Base-by-base conservation (phyloP, 176 grass and related monocot genomes). In the Miscanthus lutarioriparius region DNA sequence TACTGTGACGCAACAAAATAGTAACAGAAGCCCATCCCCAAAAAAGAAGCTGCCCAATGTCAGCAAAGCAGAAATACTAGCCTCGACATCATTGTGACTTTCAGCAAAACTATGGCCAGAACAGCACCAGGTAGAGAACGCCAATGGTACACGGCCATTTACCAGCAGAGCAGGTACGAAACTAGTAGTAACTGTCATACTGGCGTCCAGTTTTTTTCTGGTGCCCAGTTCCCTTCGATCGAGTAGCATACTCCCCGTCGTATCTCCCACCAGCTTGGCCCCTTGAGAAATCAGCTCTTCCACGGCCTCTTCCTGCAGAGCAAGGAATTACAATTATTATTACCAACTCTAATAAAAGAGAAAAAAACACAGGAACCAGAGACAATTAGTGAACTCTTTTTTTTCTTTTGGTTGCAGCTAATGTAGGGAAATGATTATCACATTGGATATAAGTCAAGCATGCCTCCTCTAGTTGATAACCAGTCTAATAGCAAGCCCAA, bases 121-220 rank as follows among this genome's bases (percentile, higher is more conserved):
- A 36, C 67, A 43, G 35, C 79, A 86, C 73, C 83, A 82, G 74
- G 56, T 66, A 17, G 35, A 44, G 45, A 82, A 49, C 59, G 26
- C 36, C 44, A 59, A 83, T 25, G 74, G 61, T 77, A 48, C 43
- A 49, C 16, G 37, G 65, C 75, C 66, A 59, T 74, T 83, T 68
- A 39, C 75, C 61, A 69, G 67, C 67, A 53, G 61, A 74, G 48
- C 36, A 67, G 41, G 4, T 39, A 76, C 8, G 0, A 30, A 43
- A 67, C 61, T 86, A 86, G 26, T 86, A 76, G 27, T 83, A 86
- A 47, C 67, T 70, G 1, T 90, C 84, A 23, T 83, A 83, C 51
- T 89, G 83, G 62, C 79, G 90, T 36, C 86, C 83, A 35, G 75
- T 80, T 70, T 54, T 85, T 71, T 67, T 67, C 72, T 83, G 83